These are phyloP conservation scores for Cercospora sp. DNA, from an alignment of 2,329 filamentous ascomycete genomes.

Conservation along the genomic window DNA sequence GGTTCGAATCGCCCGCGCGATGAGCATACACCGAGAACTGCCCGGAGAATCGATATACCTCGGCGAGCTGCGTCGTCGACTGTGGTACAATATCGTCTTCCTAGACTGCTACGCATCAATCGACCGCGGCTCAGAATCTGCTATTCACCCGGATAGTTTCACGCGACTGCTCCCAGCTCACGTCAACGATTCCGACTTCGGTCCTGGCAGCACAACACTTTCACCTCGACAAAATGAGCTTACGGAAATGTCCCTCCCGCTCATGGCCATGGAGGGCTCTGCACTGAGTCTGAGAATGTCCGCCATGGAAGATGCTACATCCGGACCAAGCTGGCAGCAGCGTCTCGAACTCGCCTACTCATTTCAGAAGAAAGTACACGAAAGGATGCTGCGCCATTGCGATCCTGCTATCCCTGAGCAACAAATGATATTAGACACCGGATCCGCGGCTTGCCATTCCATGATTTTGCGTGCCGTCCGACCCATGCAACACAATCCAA, in stretches of 20 bases:
- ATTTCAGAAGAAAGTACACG: constrained; percentile 27
- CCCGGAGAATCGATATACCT: constrained; percentile 31
- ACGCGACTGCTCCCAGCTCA: constrained; percentile 33
- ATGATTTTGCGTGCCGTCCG: constrained; percentile 37
- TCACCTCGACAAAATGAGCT: constrained; percentile 26
- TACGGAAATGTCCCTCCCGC: constrained; percentile 37
- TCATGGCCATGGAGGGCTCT: constrained; percentile 25
- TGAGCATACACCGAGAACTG: constrained; percentile 36
- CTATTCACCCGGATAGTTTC: constrained; percentile 31
- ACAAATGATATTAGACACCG: constrained; percentile 27
- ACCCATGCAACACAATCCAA: constrained; percentile 32
- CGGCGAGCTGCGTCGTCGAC: constrained; percentile 36
- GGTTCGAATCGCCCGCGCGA: constrained; percentile 39
- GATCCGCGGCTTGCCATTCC: constrained; percentile 26
- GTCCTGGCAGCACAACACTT: constrained; percentile 28
- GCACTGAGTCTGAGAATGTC: constrained; percentile 22
- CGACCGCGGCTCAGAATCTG: constrained; percentile 37
- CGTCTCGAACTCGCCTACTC: constrained; percentile 35
- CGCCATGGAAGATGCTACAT: constrained; percentile 21
- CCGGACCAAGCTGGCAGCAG: constrained; percentile 34
- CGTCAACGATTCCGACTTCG: constrained; percentile 39
- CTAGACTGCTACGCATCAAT: constrained; percentile 36
- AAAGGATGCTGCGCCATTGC: constrained; percentile 33
- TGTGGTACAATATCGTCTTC: constrained; percentile 38
- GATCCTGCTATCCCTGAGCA: constrained; percentile 29